Conservation (phyloP, 768 basidiomycete species). For the Tephrocybe rancida region DNA sequence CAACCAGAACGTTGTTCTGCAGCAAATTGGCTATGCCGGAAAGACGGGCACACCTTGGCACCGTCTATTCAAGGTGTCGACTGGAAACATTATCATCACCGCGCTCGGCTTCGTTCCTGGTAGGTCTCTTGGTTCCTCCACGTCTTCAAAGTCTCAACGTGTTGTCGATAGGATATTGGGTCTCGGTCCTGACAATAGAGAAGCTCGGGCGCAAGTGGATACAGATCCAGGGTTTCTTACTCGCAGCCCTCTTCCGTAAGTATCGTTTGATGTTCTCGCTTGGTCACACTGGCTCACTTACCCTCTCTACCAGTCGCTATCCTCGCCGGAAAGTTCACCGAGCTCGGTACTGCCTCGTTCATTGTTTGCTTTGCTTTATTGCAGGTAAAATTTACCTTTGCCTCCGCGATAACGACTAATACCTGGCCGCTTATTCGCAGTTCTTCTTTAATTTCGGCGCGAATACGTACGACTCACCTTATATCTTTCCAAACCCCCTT, state of each 20-base stretch:
- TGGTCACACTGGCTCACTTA: neutral
- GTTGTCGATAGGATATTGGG: slow-evolving; percentile 63
- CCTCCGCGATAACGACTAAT: neutral
- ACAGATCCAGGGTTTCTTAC: slow-evolving; percentile 74
- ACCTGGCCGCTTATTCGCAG: slow-evolving; percentile 22
- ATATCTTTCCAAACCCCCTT: neutral
- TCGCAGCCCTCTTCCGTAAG: slow-evolving; percentile 68
- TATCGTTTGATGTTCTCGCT: neutral
- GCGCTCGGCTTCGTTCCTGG: slow-evolving; percentile 79
- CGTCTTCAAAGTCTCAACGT: neutral
- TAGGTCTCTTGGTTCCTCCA: slow-evolving; percentile 18
- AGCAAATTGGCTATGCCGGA: slow-evolving; percentile 72
- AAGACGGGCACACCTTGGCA: slow-evolving; percentile 58
- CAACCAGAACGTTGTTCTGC: slow-evolving; percentile 78
- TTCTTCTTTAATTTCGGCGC: slow-evolving; percentile 88
- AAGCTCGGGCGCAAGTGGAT: slow-evolving; percentile 74
- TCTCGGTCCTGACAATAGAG: slow-evolving; percentile 68
- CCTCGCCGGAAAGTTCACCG: slow-evolving; percentile 65
- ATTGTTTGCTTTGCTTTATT: slow-evolving; percentile 74
- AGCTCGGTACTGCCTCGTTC: slow-evolving; percentile 59
- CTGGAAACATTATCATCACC: slow-evolving; percentile 73
- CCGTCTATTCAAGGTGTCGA: slow-evolving; percentile 65
- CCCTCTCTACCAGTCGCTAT: slow-evolving; percentile 37
- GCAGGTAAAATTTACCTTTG: slow-evolving; percentile 37
- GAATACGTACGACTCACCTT: slow-evolving; percentile 49